These are phyloP conservation scores for Rhodotorula sp. DNA, from an alignment of 1,284 basidiomycete genomes.

Conservation along the genomic window DNA sequence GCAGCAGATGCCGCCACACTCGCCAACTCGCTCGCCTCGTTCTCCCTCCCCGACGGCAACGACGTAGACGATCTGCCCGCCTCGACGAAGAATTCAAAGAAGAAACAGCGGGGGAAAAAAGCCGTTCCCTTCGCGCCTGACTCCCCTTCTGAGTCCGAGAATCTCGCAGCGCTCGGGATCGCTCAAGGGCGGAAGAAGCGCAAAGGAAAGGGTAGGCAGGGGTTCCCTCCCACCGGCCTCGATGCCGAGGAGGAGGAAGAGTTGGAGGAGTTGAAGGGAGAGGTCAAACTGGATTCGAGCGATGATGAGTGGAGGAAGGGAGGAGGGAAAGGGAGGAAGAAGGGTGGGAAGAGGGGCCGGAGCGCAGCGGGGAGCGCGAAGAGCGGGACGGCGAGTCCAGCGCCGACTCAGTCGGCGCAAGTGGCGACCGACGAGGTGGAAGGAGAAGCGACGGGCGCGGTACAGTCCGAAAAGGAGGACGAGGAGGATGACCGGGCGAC, in stretches of 20 bases:
- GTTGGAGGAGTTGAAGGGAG: neutral
- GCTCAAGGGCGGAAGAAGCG: neutral
- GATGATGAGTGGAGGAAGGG: neutral
- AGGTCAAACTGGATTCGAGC: neutral
- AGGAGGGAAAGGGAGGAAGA: slow-evolving; percentile 9
- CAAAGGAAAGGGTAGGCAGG: slow-evolving; percentile 14
- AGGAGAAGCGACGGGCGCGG: neutral
- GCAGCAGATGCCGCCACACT: slow-evolving; percentile 14
- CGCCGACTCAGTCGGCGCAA: neutral
- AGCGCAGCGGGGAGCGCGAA: neutral
- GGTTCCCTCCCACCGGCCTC: slow-evolving; percentile 1
- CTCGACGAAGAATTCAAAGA: slow-evolving; percentile 7
- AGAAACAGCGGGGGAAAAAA: slow-evolving; percentile 37
- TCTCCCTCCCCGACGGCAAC: neutral
- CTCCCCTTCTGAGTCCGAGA: neutral
- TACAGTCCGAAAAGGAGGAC: neutral
- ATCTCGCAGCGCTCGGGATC: neutral
- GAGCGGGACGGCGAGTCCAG: neutral
- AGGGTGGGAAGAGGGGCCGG: slow-evolving; percentile 11
- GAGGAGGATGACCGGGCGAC: slow-evolving; percentile 42
- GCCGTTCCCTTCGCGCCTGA: no score
- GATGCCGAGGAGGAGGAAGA: neutral
- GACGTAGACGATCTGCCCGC: slow-evolving; percentile 15
- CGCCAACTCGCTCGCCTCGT: slow-evolving; percentile 23
- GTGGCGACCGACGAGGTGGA: slow-evolving; percentile 9